These are phyloP conservation scores for Suillus tomentosus DNA, from an alignment of 768 basidiomycete species.

Conservation along the genomic window DNA sequence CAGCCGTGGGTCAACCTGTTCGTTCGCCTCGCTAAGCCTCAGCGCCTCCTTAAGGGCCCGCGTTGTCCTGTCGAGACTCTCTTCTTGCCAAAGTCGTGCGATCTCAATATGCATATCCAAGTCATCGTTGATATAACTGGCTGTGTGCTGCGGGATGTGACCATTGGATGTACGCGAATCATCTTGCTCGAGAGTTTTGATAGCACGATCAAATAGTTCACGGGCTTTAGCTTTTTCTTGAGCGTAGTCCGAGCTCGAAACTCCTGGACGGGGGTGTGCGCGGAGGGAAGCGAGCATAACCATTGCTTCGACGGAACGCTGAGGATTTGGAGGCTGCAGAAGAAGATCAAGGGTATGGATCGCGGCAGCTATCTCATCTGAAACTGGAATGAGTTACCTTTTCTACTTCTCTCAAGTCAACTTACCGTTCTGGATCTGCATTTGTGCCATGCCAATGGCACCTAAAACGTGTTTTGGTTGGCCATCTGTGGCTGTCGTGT, in stretches of 20 bases:
- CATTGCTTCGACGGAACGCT: slow-evolving; percentile 77
- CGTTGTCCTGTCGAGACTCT: slow-evolving; percentile 71
- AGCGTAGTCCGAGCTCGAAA: slow-evolving; percentile 69
- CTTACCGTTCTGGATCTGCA: slow-evolving; percentile 83
- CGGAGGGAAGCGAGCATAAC: slow-evolving; percentile 89
- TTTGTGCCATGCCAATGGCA: slow-evolving; percentile 83
- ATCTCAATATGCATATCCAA: slow-evolving; percentile 90
- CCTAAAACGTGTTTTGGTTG: slow-evolving; percentile 77
- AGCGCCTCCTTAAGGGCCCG: slow-evolving; percentile 76
- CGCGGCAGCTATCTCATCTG: slow-evolving; percentile 83
- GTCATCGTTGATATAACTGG: slow-evolving; percentile 69
- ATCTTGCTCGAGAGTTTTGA: slow-evolving; percentile 67
- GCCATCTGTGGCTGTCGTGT: slow-evolving; percentile 63
- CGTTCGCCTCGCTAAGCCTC: slow-evolving; percentile 55
- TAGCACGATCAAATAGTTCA: slow-evolving; percentile 77
- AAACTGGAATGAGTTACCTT: slow-evolving; percentile 9
- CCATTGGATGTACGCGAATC: slow-evolving; percentile 46
- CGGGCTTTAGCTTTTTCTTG: slow-evolving; percentile 76
- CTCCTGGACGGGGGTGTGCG: slow-evolving; percentile 78
- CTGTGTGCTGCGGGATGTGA: slow-evolving; percentile 33
- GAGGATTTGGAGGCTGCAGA: slow-evolving; percentile 63
- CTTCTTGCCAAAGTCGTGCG: slow-evolving; percentile 85
- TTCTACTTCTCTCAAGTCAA: slow-evolving; percentile 6
- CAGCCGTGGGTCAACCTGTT: slow-evolving; percentile 62
- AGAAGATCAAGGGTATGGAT: slow-evolving; percentile 84